Evolutionary conservation across 371 early-diverging fungal species (phyloP), one percentile per base, ranked within the genome.

Genomic region (Mortierella sp.): DNA sequence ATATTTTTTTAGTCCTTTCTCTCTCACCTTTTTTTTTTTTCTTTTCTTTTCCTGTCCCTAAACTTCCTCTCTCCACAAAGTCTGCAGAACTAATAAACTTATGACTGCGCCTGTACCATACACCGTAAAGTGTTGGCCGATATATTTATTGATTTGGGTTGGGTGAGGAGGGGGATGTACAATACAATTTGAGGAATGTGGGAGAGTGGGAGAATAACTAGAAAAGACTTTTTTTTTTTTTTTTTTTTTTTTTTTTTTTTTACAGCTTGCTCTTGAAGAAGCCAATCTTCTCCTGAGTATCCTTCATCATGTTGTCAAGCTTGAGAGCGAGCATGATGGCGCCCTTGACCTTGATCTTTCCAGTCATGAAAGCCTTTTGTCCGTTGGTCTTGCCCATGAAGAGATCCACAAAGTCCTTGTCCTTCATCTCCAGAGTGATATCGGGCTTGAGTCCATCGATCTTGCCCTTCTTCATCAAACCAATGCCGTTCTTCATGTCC

Each of bases 321-420:
- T 92, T 88, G 61, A 87, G 85, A 19, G 89, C 89, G 30, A 88
- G 84, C 92, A 93, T 92, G 76, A 96, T 89, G 57, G 92, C 87
- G 50, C 96, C 96, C 85, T 94, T 93, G 70, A 95, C 84, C 85
- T 95, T 95, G 77, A 96, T 86, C 85, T 90, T 94, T 30, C 96
- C 94, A 3, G 77, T 61, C 93, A 93, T 92, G 80, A 94, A 96
- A 7, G 94, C 94, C 73, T 90, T 87, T 85, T 94, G 95, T 23
- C 87, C 89, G 65, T 91, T 97, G 52, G 94, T 82, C 86, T 97
- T 96, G 57, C 94, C 95, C 37, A 83, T 67, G 26, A 94, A 92
- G 60, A 97, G 81, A 61, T 93, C 90, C 51, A 94, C 92, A 88
- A 97, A 95, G 83, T 94, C 96, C 68, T 87, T 84, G 74, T 96